Evolutionary conservation across 495 filamentous ascomycete genomes (phyloP), one percentile per base, ranked within the genome.

Genomic region (Tuber borchii): DNA sequence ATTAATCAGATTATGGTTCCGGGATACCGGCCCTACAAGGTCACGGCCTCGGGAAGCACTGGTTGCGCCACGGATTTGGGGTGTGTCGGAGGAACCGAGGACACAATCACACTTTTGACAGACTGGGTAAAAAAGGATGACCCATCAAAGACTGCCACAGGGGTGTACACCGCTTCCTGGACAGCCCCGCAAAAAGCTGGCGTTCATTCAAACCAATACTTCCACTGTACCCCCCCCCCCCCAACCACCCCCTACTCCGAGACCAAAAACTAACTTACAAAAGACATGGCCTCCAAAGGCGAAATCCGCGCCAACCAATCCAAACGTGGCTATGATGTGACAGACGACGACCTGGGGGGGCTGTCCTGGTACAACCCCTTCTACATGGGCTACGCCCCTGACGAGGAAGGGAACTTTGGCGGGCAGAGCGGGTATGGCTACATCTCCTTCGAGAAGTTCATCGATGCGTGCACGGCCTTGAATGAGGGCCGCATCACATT

Each of bases 381-480:
- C 86, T 97, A 97, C 82, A 97, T 97, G 94, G 89, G 90, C 79
- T 97, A 97, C 81, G 94, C 94, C 19, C 94, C 94, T 20, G 94
- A 97, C 78, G 94, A 97, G 83, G 93, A 97, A 83, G 94, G 94
- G 26, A 97, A 97, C 85, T 97, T 97, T 82, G 89, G 88, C 46
- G 94, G 94, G 34, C 94, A 97, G 84, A 91, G 90, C 10, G 94
- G 94, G 1, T 97, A 97, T 82, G 93, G 94, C 20, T 97, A 97
- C 83, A 89, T 97, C 76, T 93, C 90, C 73, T 95, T 97, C 82
- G 94, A 97, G 86, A 97, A 97, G 84, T 97, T 97, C 83, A 90
- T 97, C 20, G 93, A 97, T 83, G 93, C 91, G 5, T 93, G 93
- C 79, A 90, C 89, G 16, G 88, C 89, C 0, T 86, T 97, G 71